These are phyloP conservation scores for Wickerhamomyces alni DNA, from an alignment of 805 yeast genomes.

Conservation along the genomic window DNA sequence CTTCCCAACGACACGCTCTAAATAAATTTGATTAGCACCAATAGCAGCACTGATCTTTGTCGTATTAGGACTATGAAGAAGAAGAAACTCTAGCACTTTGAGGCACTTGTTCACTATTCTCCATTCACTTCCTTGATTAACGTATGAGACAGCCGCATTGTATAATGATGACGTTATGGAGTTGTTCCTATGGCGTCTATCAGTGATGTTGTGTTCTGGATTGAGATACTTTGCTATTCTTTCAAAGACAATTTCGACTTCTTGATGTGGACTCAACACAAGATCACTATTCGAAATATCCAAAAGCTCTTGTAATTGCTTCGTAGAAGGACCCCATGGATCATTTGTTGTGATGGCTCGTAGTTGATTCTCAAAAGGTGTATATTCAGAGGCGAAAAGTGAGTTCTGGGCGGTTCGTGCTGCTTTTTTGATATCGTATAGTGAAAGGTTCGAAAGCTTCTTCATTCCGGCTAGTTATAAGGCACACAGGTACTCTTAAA, in stretches of 20 bases:
- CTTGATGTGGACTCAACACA: slow-evolving; percentile 18
- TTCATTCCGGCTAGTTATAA: slow-evolving; percentile 25
- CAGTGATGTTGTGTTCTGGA: slow-evolving; percentile 1
- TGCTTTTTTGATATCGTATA: slow-evolving; percentile 33
- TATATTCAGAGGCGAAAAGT: slow-evolving; percentile 28
- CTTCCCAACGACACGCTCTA: neutral
- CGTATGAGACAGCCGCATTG: slow-evolving; percentile 24
- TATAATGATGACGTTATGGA: neutral
- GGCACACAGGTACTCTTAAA: too few species aligned
- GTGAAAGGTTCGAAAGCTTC: slow-evolving; percentile 26
- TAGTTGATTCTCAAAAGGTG: slow-evolving; percentile 29
- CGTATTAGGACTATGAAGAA: slow-evolving; percentile 23
- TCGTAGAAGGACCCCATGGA: slow-evolving; percentile 46
- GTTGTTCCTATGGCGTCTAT: neutral
- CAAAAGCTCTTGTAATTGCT: slow-evolving; percentile 32
- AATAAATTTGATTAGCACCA: neutral
- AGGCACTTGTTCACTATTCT: slow-evolving; percentile 33
- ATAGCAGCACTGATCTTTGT: neutral
- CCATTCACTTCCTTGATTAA: slow-evolving; percentile 36
- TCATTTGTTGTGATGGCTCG: slow-evolving; percentile 45
- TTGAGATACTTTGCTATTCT: slow-evolving; percentile 19
- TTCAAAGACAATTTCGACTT: slow-evolving; percentile 24
- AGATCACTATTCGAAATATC: slow-evolving; percentile 8
- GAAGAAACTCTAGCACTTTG: slow-evolving; percentile 27
- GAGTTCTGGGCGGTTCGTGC: slow-evolving; percentile 34